Percentiles rank a stretch among this genome's conserved stretches.
These are phyloP conservation scores for Elsinoe batatas DNA, from an alignment of 2,329 filamentous ascomycete species.

Conservation along the genomic window DNA sequence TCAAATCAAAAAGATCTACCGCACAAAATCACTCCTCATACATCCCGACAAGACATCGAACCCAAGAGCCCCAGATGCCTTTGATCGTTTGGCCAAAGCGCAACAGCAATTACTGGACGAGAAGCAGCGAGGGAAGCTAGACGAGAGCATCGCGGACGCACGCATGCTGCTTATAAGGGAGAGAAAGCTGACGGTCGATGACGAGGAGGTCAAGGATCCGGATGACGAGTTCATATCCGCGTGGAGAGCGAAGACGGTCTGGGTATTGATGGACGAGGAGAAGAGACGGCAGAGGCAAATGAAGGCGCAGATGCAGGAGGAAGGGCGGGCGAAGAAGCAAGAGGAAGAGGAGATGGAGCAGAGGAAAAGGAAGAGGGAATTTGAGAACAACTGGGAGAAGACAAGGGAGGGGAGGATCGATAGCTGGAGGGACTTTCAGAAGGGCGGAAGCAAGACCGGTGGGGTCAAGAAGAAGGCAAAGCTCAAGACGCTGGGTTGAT, in stretches of 20 bases:
- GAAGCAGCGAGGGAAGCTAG: constrained; percentile 74
- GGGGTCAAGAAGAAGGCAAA: constrained; percentile 41
- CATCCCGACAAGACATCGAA: constrained; percentile 97
- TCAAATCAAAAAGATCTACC: constrained; percentile 90
- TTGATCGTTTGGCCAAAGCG: constrained; percentile 92
- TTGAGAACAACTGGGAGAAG: constrained; percentile 91
- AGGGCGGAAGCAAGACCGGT: constrained; percentile 38
- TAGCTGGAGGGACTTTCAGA: constrained; percentile 88
- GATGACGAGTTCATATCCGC: constrained; percentile 71
- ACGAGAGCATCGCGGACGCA: constrained; percentile 92
- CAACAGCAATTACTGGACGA: constrained; percentile 88
- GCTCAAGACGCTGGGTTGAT: constrained; percentile 43
- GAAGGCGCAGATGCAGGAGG: constrained; percentile 93
- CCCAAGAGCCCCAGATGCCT: constrained; percentile 81
- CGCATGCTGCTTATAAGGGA: constrained; percentile 91
- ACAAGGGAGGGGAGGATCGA: constrained; percentile 83
- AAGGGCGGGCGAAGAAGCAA: constrained; percentile 78
- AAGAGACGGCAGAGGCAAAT: constrained; percentile 71
- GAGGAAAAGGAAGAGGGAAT: constrained; percentile 57
- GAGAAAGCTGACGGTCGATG: constrained; percentile 85
- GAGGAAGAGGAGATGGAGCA: constrained; percentile 73
- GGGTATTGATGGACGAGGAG: constrained; percentile 89
- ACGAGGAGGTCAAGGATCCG: constrained; percentile 61
- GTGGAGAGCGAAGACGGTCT: constrained; percentile 84
- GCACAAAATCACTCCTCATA: constrained; percentile 96